Evolutionary conservation across 176 grass and related monocot genomes (phyloP), one percentile per base, ranked within the genome.

Genomic region (Juncus effusus): DNA sequence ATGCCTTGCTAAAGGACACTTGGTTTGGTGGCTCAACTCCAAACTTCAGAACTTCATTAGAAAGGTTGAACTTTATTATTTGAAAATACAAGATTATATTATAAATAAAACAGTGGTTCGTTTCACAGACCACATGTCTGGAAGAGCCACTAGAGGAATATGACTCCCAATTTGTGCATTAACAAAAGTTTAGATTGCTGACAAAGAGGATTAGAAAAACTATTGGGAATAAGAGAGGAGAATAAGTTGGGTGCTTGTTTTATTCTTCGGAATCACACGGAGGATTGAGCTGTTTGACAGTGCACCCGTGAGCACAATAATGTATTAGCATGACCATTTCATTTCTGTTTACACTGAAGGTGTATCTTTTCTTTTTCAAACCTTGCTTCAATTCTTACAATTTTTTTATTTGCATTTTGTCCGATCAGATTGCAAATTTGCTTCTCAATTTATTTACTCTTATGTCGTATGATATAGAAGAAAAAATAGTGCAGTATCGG

Each of bases 211-310:
- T 56, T 57, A 57, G 54, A 57, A 57, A 57, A 44, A 11, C 65
- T 44, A 40, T 35, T 59, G 54, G 51, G 68, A 72, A 72, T 59
- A 72, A 55, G 2, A 12, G 37, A 42, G 38, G 28, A 45, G 68
- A 59, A 59, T 72, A 45, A 36, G 68, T 72, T 72, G 51, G 37
- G 15, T 59, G 68, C 36, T 72, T 72, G 68, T 72, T 72, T 72
- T 72, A 72, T 72, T 72, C 68, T 72, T n/a, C 9, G 68, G 68
- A 72, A 59, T 72, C 54, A 72, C 68, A 72, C 68, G 68, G 12
- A 15, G 13, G n/a, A 72, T 72, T 42, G 66, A 56, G 51, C 10
- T 47, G 36, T 69, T 72, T 72, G 52, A 72, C 68, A 50, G 57
- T 12, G 54, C 54, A 72, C 68, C 54, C 68, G 68, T 72, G 68